Conservation (phyloP, 202 grass and related monocot genomes). For the Eragrostis tef region DNA sequence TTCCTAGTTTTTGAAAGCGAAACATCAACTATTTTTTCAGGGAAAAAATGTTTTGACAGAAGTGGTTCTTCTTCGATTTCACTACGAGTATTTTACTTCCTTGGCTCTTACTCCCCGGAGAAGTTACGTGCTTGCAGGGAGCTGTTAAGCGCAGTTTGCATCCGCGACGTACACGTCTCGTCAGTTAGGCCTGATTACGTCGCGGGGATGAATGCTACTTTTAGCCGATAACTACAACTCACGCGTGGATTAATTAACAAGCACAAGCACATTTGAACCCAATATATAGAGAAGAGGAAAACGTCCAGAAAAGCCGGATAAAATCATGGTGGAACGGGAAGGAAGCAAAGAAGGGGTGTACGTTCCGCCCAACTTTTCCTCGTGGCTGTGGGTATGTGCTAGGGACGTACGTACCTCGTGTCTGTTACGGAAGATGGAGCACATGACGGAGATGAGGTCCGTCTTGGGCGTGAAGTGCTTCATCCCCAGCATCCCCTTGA, state of each 20-base stretch:
- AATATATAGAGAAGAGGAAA: no score
- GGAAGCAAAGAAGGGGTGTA: neutral
- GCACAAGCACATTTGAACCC: no score
- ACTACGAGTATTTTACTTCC: neutral
- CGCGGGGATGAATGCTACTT: slow-evolving; percentile 34
- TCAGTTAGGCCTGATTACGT: neutral
- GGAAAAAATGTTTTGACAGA: no score
- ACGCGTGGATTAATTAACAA: neutral
- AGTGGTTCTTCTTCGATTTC: neutral
- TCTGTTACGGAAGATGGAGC: slow-evolving; percentile 61
- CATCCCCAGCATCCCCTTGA: slow-evolving; percentile 92
- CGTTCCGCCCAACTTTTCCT: neutral
- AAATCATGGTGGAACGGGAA: neutral
- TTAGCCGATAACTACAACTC: neutral
- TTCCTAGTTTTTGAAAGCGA: neutral
- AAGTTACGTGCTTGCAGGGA: slow-evolving; percentile 23
- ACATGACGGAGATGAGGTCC: slow-evolving; percentile 73
- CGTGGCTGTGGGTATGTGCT: no score
- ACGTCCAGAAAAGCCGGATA: neutral
- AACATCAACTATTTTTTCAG: neutral
- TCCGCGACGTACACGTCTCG: neutral
- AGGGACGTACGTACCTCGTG: no score
- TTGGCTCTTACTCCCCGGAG: slow-evolving; percentile 30
- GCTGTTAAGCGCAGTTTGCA: neutral
- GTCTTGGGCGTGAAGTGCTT: slow-evolving; percentile 90